Evolutionary conservation across 2,329 filamentous ascomycete genomes (phyloP), one percentile per base, ranked within the genome.

Genomic region (Achaetomium macrosporum): DNA sequence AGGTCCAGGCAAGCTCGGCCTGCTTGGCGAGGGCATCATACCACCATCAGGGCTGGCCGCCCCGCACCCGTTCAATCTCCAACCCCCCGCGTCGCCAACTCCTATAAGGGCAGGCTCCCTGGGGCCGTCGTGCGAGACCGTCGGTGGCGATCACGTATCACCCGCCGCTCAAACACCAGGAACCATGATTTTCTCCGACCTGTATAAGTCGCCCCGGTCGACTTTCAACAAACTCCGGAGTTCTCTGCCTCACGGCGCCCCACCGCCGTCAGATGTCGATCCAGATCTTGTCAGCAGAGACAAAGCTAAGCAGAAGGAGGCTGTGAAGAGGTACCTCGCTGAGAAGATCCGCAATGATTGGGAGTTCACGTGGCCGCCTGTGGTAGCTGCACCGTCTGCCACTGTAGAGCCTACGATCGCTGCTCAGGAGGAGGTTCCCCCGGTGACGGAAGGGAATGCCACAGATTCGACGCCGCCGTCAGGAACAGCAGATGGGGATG

Each of bases 291-390:
- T 82, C 46, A 83, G 78, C 64, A 77, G 73, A 62, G 82, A 85
- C 64, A 84, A 84, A 65, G 57, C 67, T 25, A 82, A 77, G 68
- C 79, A 83, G 60, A 85, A 84, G 63, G 79, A 82, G 39, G 82
- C 82, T 12, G 76, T 85, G 35, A 79, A 73, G 61, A 76, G 71
- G 47, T 79, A 77, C 59, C 68, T 86, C 1, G 67, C 70, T 2
- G 72, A 75, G 19, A 79, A 76, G 58, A 70, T 85, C 39, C 76
- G 74, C 56, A 75, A 73, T 56, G 81, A 84, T 62, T 86, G 82
- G 83, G 68, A 71, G 0, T 85, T 83, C 61, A 59, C 69, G 33
- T 84, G 81, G 81, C 77, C 79, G 1, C 71, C 69, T 10, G 53
- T 51, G 33, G 47, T 31, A 39, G 15, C 43, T 33, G 19, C 55